Evolutionary conservation across 139 green algal genomes (phyloP), one percentile per base, ranked within the genome.

Genomic region (Coelastrella sp.): DNA sequence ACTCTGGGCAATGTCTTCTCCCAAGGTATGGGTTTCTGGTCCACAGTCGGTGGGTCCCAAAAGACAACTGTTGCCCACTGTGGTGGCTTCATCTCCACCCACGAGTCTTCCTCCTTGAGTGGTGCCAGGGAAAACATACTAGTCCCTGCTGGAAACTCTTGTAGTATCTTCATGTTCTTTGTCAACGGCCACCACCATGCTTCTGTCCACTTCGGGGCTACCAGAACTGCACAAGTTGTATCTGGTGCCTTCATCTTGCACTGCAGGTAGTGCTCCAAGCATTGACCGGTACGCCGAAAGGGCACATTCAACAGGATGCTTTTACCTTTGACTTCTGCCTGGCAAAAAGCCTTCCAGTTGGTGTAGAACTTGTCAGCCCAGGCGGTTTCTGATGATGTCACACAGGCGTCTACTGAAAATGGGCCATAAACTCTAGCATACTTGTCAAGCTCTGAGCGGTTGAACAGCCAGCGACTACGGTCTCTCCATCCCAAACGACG

Each of bases 101-200:
- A 90, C 40, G 91, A 78, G 75, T 78, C 92, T 35, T 89, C 67
- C 4, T 87, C 87, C 53, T 83, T 80, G 7, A 62, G 85, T 30
- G 86, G 91, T 43, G 66, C 81, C 34, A 92, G 86, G 5, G 79
- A 77, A n/a, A 83, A 85, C n/a, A 48, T 27, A 40, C 79, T 87
- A 27, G 11, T 43, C 17, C 34, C 34, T 45, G 35, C 25, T 25
- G 35, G 66, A 43, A 32, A 75, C 45, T 75, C 34, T 27, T 15
- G 8, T 27, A 75, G 7, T 32, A 51, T 6, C 45, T 30, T 75
- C 34, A 48, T 48, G 19, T 27, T 0, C 34, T 43, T 43, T 45
- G 27, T 75, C 25, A 48, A 27, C 34, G 66, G 35, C 66, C 66
- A 67, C 59, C 59, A 67, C 25, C 25, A 35, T n/a, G 59, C 59